A percentile compares a stretch with the other conserved stretches of the same genome.
Evolutionary conservation across 129 eudicot genomes (phyloP).

Genomic region (sunflower (Helianthus annuus)): DNA sequence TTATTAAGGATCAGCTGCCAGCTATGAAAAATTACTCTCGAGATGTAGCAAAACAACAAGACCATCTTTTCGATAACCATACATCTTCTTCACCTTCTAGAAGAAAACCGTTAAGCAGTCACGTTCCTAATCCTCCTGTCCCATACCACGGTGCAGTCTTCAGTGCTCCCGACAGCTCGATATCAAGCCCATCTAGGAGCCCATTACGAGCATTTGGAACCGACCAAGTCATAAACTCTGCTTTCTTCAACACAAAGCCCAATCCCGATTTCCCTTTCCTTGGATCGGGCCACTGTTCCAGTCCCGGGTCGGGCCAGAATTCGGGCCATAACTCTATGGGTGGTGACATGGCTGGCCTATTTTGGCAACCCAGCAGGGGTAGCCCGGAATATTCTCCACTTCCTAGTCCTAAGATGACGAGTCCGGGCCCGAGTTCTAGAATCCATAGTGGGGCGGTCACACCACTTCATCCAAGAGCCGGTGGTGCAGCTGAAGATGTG

Average conservation of each 20-base stretch:
- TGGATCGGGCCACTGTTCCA: slow-evolving; percentile 95
- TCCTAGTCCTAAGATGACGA: slow-evolving; percentile 92
- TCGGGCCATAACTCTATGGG: slow-evolving; percentile 99
- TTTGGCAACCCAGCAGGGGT: slow-evolving; percentile 98
- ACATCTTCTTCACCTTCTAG: slow-evolving; percentile 60
- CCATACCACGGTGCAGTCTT: slow-evolving; percentile 65
- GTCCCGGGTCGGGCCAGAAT: slow-evolving; percentile 97
- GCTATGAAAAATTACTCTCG: slow-evolving; percentile 38
- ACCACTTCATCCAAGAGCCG: slow-evolving; percentile 94
- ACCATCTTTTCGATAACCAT: slow-evolving; percentile 45
- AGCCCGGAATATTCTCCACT: slow-evolving; percentile 96
- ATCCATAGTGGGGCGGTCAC: slow-evolving; percentile 98
- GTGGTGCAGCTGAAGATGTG: slow-evolving; percentile 69
- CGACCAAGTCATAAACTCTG: slow-evolving; percentile 65
- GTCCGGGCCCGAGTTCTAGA: slow-evolving; percentile 96
- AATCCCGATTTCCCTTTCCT: slow-evolving; percentile 74
- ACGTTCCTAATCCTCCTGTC: slow-evolving; percentile 67
- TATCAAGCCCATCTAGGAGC: slow-evolving; percentile 98
- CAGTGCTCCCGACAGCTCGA: slow-evolving; percentile 96
- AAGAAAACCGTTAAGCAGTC: slow-evolving; percentile 61
- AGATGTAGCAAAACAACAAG: slow-evolving; percentile 55
- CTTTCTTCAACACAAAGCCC: slow-evolving; percentile 62
- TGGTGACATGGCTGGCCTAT: slow-evolving; percentile 87
- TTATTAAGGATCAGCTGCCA: slow-evolving; percentile 56
- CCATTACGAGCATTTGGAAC: slow-evolving; percentile 68